A percentile compares a stretch with the other conserved stretches of the same genome.
Evolutionary conservation across 2,329 filamentous ascomycete species (phyloP).

Genomic region (Rhynchosporium agropyri): DNA sequence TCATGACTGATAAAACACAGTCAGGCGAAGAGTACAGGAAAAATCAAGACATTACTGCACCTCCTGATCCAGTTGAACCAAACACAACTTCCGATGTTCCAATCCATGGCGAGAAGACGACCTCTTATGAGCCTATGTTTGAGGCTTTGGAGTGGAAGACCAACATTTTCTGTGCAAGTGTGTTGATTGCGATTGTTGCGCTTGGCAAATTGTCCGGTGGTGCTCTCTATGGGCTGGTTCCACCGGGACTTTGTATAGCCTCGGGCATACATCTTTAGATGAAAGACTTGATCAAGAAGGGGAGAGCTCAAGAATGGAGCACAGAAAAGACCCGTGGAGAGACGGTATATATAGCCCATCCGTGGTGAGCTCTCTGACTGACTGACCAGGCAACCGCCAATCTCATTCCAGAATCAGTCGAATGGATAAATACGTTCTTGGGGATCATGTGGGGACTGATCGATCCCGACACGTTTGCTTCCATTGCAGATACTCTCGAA

Average conservation of each 20-base stretch:
- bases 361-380: conserved; percentile 3
- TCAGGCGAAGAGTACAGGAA: conserved; percentile 78
- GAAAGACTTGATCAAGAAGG: conserved; percentile 82
- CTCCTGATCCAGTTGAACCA: conserved; percentile 80
- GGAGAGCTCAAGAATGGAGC: conserved; percentile 83
- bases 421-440: conserved; percentile 93
- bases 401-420: conserved; percentile 87
- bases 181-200: conserved; percentile 74
- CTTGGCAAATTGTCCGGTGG: conserved; percentile 81
- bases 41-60: conserved; percentile 86
- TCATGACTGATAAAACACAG: conserved; percentile 72
- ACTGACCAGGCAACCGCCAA: conserved; percentile 69
- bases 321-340: conserved; percentile 84
- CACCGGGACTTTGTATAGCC: conserved; percentile 69
- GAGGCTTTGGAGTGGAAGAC: conserved; percentile 73
- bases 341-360: conserved; percentile 52
- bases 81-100: conserved; percentile 91
- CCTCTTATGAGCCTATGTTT: conserved; percentile 91
- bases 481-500: conserved; percentile 85
- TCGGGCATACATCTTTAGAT: conserved; percentile 87
- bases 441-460: conserved; percentile 86
- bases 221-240: conserved; percentile 73
- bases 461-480: conserved; percentile 93
- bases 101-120: conserved; percentile 92
- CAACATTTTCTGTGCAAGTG: conserved; percentile 67